Evolutionary conservation across 2,329 filamentous ascomycete genomes (phyloP).

Genomic region (Capronia coronata): DNA sequence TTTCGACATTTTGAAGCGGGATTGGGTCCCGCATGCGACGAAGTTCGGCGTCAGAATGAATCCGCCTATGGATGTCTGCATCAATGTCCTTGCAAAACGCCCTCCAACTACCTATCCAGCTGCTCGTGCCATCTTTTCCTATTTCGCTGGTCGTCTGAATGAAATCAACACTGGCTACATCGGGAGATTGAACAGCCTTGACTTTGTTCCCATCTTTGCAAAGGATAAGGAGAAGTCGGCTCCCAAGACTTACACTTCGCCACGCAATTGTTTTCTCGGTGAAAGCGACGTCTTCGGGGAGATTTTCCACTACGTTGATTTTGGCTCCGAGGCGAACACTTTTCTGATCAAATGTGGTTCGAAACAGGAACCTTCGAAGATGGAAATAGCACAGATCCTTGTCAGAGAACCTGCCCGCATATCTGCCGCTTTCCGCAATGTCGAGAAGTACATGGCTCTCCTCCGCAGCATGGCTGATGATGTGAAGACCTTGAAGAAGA

Average conservation of each 20-base stretch:
- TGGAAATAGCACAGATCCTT: constrained; percentile 77
- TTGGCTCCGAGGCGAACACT: constrained; percentile 76
- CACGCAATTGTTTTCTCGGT: constrained; percentile 74
- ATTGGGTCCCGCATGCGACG: constrained; percentile 71
- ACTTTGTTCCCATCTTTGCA: constrained; percentile 62
- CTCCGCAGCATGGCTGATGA: constrained; percentile 75
- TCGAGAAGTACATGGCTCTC: constrained; percentile 80
- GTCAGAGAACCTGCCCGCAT: constrained; percentile 76
- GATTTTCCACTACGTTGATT: constrained; percentile 96
- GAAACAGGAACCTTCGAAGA: constrained; percentile 80
- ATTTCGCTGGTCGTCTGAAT: constrained; percentile 69
- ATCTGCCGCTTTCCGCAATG: constrained; percentile 68
- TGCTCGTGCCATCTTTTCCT: constrained; percentile 69
- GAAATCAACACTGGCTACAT: constrained; percentile 62
- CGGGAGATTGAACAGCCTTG: constrained; percentile 55
- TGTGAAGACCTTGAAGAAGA: constrained; percentile 61
- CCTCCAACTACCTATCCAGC: constrained; percentile 63
- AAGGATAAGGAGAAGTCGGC: constrained; percentile 35
- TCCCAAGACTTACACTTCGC: constrained; percentile 53
- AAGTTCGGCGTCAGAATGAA: constrained; percentile 83
- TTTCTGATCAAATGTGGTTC: constrained; percentile 86
- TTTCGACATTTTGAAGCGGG: constrained; percentile 67
- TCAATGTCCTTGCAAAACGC: constrained; percentile 62
- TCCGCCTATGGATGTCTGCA: constrained; percentile 70
- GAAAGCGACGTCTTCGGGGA: constrained; percentile 66